These are phyloP conservation scores for Senna siamea DNA, from an alignment of 306 rosid genomes.

Conservation along the genomic window DNA sequence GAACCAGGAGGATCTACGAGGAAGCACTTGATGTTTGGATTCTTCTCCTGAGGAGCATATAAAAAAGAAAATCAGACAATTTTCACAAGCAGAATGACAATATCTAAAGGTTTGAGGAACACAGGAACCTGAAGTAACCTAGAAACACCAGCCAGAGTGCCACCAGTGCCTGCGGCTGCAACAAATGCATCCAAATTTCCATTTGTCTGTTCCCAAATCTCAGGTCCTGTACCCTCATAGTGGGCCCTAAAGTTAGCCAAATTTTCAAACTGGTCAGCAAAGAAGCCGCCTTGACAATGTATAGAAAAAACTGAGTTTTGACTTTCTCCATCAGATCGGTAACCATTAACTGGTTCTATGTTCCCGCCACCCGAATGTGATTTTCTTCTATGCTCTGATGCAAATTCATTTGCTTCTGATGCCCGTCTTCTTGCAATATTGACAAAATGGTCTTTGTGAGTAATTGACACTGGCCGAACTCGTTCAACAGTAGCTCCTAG, in stretches of 20 bases:
- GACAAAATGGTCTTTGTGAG: constrained; percentile 87
- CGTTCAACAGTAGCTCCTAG: constrained; percentile 93
- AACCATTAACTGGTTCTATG: constrained; percentile 45
- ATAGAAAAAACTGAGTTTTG: constrained; percentile 37
- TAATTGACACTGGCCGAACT: constrained; percentile 90
- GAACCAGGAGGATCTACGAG: constrained; percentile 97
- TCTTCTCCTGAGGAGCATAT: constrained; percentile 65
- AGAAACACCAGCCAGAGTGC: constrained; percentile 90
- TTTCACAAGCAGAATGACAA: constrained; percentile 17
- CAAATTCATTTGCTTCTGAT: constrained; percentile 72
- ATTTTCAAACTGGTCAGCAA: constrained; percentile 96
- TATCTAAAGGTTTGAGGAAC: constrained; percentile 1
- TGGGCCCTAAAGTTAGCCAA: constrained; percentile 86
- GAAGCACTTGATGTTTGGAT: constrained; percentile 74
- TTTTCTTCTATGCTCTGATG: constrained; percentile 40
- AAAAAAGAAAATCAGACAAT: constrained; percentile 27
- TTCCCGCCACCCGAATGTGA: constrained; percentile 43
- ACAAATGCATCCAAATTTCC: constrained; percentile 79
- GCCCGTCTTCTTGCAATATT: constrained; percentile 85
- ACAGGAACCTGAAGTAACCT: constrained; percentile 59
- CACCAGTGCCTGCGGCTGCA: constrained; percentile 96
- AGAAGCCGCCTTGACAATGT: constrained; percentile 77
- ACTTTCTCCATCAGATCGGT: constrained; percentile 42
- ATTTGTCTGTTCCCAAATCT: constrained; percentile 85
- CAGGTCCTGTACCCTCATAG: constrained; percentile 90